phyloP scores from a whole-genome alignment of 78 protist species.

The Tieghemostelium lacteum region DNA sequence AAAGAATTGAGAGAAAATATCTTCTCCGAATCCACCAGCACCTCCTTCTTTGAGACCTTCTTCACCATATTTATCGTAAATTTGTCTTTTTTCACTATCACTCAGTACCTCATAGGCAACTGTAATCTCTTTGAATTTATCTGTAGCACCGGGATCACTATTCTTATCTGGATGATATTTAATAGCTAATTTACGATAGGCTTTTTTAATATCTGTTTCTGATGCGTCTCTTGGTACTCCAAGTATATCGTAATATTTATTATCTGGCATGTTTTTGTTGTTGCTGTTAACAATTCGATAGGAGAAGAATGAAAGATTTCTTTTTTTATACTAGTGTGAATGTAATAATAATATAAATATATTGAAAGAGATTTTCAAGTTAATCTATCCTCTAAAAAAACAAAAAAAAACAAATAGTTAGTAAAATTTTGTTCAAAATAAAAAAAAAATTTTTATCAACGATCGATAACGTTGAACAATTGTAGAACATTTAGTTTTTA shows the following conservation, averaged over 20 bases:
- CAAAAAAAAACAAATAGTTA: too few species aligned
- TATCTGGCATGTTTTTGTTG: slow-evolving; percentile 25
- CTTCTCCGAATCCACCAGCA: slow-evolving; percentile 81
- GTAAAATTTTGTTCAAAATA: too few species aligned
- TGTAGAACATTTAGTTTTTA: neutral
- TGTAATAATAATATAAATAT: neutral
- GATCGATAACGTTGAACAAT: neutral
- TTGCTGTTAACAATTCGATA: too few species aligned
- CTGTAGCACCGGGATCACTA: slow-evolving; percentile 82
- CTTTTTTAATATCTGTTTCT: slow-evolving; percentile 85
- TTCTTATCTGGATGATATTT: slow-evolving; percentile 98
- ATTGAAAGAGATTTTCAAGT: neutral
- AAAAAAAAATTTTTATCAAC: slow-evolving; percentile 14
- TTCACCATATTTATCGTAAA: slow-evolving; percentile 95
- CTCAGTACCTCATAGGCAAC: slow-evolving; percentile 94
- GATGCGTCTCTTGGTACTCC: slow-evolving; percentile 85
- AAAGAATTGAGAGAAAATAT: slow-evolving; percentile 88
- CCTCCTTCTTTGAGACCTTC: slow-evolving; percentile 93
- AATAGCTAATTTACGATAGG: slow-evolving; percentile 93
- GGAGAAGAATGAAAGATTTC: neutral
- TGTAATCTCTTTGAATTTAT: slow-evolving; percentile 92
- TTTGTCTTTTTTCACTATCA: slow-evolving; percentile 91
- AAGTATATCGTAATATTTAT: slow-evolving; percentile 56
- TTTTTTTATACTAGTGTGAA: neutral
- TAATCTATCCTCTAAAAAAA: neutral